Evolutionary conservation across 176 grass and related monocot genomes (phyloP), one percentile per base, ranked within the genome.

Genomic region (Aechmea fasciata): DNA sequence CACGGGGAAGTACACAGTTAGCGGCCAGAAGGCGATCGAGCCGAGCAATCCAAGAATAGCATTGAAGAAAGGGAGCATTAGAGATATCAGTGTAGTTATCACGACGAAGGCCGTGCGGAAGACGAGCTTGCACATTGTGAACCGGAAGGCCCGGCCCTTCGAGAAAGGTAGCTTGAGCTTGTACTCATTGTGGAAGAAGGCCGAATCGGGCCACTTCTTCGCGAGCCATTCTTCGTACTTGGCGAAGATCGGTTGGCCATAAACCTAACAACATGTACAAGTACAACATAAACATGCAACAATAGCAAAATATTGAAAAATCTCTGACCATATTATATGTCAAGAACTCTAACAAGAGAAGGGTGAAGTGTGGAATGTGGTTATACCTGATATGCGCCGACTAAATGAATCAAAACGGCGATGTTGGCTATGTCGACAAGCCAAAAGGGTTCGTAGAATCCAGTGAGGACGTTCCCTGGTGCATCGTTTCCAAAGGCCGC

Each of bases 391-490:
- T 85, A 96, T 0, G 92, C 92, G 3, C 92, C 92, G 15, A 96
- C 73, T 18, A 96, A 25, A 61, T 96, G 92, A 20, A 96, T 49
- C 14, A 96, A 52, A 4, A 96, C 92, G 11, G 92, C 92, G 47
- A 91, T 10, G 63, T 96, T 96, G 33, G 78, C 86, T 11, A 96
- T 13, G 73, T 96, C 85, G 12, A 91, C 83, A 3, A 96, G 83
- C 92, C 92, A 96, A 81, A 91, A 96, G 20, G 92, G 92, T 63
- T 96, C 88, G n/a, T 78, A 70, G 83, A 96, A 96, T 67, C 92
- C 92, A 6, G 88, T 96, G 11, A 96, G 83, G 62, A 96, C 19
- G 69, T 96, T 96, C 29, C 92, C 92, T 9, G 92, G 92, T 24
- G 83, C 81, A 22, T 65, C 73, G 22, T 91, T 96, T 77, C 92